These are phyloP conservation scores for Sporothrix dimorphospora DNA, from an alignment of 2,329 filamentous ascomycete genomes.

Conservation along the genomic window DNA sequence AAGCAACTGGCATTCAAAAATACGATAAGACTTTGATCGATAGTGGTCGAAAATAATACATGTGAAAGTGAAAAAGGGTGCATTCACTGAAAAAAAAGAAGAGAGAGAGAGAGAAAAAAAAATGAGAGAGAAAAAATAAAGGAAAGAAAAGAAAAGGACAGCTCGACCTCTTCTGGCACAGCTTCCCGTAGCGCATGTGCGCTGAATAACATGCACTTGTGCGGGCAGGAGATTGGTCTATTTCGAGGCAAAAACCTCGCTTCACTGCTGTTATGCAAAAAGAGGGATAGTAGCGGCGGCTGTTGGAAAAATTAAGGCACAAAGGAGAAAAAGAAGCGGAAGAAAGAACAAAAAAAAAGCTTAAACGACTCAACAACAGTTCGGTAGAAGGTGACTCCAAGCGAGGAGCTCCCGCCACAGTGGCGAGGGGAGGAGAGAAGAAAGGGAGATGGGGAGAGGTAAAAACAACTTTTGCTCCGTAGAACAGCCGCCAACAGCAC, in stretches of 20 bases:
- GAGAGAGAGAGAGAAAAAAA: not conserved
- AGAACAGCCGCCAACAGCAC: conserved; percentile 13
- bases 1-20: not conserved
- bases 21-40: not conserved
- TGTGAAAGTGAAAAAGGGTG: not conserved
- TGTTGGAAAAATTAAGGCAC: not conserved
- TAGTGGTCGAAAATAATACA: not conserved
- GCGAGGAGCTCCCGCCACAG: not conserved
- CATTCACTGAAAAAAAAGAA: not conserved
- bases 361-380: not conserved
- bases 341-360: not conserved
- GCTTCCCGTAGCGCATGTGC: conserved; percentile 4
- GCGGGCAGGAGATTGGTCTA: not conserved
- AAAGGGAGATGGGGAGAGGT: not conserved
- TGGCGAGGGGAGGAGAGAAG: not conserved
- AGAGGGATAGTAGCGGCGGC: not conserved
- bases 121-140: not conserved
- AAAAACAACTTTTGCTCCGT: conserved; percentile 3
- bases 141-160: not conserved
- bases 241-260: not conserved
- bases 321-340: not conserved
- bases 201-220: conserved; percentile 21
- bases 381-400: not conserved
- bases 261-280: not conserved
- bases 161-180: not conserved